These are phyloP conservation scores for Ceriops zippeliana DNA, from an alignment of 345 rosid species.

Conservation along the genomic window DNA sequence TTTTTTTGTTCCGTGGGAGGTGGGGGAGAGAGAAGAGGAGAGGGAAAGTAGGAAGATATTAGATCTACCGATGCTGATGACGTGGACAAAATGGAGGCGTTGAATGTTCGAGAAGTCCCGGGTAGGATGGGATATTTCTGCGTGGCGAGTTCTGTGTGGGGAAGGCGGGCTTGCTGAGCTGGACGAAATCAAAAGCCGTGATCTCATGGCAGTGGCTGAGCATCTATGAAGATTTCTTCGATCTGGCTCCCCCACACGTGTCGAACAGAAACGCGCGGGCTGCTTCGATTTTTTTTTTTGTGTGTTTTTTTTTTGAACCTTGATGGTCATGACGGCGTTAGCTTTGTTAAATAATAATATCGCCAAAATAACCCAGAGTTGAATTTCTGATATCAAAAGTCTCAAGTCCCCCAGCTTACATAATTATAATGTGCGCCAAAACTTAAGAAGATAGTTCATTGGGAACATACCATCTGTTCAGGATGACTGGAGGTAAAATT, in stretches of 20 bases:
- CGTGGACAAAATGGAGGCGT: conserved; percentile 48
- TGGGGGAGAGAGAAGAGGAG: no score
- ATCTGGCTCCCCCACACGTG: conserved; percentile 23
- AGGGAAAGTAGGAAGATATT: conserved; percentile 9
- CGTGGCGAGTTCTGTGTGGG: conserved; percentile 19
- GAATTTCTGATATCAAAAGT: conserved; percentile 8
- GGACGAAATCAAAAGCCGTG: conserved; percentile 48
- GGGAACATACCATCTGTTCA: conserved; percentile 54
- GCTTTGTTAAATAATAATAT: no score
- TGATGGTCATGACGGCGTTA: not conserved
- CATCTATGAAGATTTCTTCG: conserved; percentile 20
- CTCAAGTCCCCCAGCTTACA: conserved; percentile 1
- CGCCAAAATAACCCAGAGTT: no score
- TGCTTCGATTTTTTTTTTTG: not conserved
- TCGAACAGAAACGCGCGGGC: not conserved
- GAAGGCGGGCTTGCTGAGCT: conserved; percentile 23
- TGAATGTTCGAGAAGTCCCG: conserved; percentile 25
- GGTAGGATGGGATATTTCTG: conserved; percentile 35
- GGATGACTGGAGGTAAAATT: conserved; percentile 58
- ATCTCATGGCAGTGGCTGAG: conserved; percentile 3
- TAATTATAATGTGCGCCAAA: not conserved
- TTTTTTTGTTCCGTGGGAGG: no score
- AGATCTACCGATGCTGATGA: conserved; percentile 23
- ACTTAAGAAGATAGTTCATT: conserved; percentile 1
- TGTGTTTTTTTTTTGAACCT: no score